Conservation (phyloP, 2,329 filamentous ascomycete genomes). For the Microdochium trichocladiopsis region DNA sequence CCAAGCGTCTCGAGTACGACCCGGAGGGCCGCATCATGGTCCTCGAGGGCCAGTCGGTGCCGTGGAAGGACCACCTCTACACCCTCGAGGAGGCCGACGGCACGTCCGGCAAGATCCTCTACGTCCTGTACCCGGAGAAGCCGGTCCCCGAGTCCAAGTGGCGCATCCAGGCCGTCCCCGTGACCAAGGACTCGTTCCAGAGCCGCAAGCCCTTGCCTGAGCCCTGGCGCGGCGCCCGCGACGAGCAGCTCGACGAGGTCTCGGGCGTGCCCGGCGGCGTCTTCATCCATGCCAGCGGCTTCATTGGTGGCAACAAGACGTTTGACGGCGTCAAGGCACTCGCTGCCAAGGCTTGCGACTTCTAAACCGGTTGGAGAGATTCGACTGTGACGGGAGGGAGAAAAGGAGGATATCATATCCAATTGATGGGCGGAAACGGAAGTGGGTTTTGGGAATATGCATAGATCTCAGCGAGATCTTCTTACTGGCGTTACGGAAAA, state of each 20-base stretch:
- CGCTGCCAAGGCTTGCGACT: conserved; percentile 66
- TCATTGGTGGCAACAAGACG: conserved; percentile 92
- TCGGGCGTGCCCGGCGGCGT: conserved; percentile 67
- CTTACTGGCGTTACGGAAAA: neutral
- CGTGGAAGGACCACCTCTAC: conserved; percentile 97
- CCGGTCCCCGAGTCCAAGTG: conserved; percentile 71
- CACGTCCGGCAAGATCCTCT: conserved; percentile 57
- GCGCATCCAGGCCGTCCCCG: conserved; percentile 89
- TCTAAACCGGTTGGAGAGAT: too few relatives aligned
- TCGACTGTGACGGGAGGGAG: too few relatives aligned
- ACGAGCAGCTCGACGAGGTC: conserved; percentile 73
- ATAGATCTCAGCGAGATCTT: neutral
- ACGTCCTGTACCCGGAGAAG: conserved; percentile 88
- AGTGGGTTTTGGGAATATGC: neutral
- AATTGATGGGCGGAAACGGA: neutral
- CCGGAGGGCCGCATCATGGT: conserved; percentile 73
- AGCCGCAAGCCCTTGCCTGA: conserved; percentile 89
- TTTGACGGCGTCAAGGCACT: conserved; percentile 83
- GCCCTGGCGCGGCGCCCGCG: conserved; percentile 84
- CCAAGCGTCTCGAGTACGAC: conserved; percentile 60
- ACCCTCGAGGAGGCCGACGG: conserved; percentile 58
- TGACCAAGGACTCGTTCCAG: conserved; percentile 77
- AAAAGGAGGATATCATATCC: neutral
- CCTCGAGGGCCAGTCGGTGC: conserved; percentile 68
- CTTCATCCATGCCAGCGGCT: conserved; percentile 90